Percentiles rank a stretch among this genome's conserved stretches.
These are phyloP conservation scores for Pseudogymnoascus verrucosus DNA, from an alignment of 2,329 filamentous ascomycete species.

Conservation along the genomic window DNA sequence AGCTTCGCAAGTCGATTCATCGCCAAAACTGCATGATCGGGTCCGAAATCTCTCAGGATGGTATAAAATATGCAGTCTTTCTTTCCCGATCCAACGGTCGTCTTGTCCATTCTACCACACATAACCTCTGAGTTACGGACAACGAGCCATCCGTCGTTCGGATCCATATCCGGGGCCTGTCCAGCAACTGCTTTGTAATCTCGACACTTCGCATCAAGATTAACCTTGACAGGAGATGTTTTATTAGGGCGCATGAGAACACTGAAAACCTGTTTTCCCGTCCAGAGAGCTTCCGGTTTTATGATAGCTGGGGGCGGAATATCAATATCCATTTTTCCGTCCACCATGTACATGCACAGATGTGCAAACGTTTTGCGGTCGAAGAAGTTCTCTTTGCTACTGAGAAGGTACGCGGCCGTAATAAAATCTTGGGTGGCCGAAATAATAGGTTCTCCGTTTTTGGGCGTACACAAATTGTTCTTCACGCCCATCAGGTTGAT, in stretches of 20 bases:
- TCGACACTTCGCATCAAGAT: constrained; percentile 87
- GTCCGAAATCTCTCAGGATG: constrained; percentile 88
- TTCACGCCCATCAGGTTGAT: constrained; percentile 97
- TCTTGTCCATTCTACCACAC: constrained; percentile 97
- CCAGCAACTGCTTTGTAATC: constrained; percentile 60
- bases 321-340: constrained; percentile 67
- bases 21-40: constrained; percentile 75
- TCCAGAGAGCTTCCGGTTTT: constrained; percentile 85
- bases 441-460: constrained; percentile 97
- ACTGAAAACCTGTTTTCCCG: constrained; percentile 93
- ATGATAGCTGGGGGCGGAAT: constrained; percentile 79
- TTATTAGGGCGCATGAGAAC: constrained; percentile 85
- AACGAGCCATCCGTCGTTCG: constrained; percentile 84
- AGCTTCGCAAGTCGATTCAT: constrained; percentile 94
- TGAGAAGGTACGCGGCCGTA: constrained; percentile 84
- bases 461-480: constrained; percentile 89
- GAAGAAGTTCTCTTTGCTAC: constrained; percentile 87
- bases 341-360: constrained; percentile 89
- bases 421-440: constrained; percentile 99
- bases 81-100: constrained; percentile 92
- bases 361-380: constrained; percentile 83
- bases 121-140: constrained; percentile 95
- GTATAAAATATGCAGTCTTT: constrained; percentile 98
- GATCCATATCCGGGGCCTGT: constrained; percentile 61
- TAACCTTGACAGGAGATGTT: constrained; percentile 73